A percentile compares a stretch with the other conserved stretches of the same genome.
Conservation (phyloP, 164 flowering plant genomes). For the Annona squamosa region DNA sequence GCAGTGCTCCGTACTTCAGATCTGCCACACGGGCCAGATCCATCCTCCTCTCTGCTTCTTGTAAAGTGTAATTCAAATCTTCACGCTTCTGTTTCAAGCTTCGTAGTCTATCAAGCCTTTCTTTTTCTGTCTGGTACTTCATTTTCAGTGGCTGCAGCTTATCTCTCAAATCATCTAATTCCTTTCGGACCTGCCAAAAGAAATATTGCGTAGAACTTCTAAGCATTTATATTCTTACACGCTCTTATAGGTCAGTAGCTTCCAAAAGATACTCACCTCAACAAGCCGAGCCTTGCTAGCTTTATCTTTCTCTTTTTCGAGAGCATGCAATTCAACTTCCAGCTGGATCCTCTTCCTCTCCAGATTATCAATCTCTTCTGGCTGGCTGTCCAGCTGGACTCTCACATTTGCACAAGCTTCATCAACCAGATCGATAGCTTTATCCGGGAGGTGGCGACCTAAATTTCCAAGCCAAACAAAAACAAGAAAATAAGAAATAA, state of each 20-base stretch:
- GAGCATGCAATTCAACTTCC: slow-evolving; percentile 79
- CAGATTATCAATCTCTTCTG: slow-evolving; percentile 80
- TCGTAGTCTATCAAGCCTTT: slow-evolving; percentile 68
- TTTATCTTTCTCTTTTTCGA: slow-evolving; percentile 90
- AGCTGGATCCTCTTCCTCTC: slow-evolving; percentile 76
- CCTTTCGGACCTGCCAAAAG: slow-evolving; percentile 49
- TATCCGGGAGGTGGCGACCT: slow-evolving; percentile 85
- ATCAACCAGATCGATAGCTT: slow-evolving; percentile 89
- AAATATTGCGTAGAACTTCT: no score
- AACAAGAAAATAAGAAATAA: not conserved
- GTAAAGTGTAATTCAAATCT: slow-evolving; percentile 47
- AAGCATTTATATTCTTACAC: not conserved
- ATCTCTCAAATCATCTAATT: slow-evolving; percentile 79
- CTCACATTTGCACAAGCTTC: slow-evolving; percentile 95
- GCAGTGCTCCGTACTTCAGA: slow-evolving; percentile 64
- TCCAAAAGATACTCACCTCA: slow-evolving; percentile 39
- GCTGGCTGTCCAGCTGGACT: slow-evolving; percentile 88
- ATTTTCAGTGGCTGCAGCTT: slow-evolving; percentile 71
- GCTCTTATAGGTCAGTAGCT: not conserved
- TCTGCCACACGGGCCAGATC: slow-evolving; percentile 86
- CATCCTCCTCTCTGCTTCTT: slow-evolving; percentile 83
- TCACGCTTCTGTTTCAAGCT: slow-evolving; percentile 64
- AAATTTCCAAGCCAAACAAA: not conserved
- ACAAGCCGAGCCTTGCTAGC: slow-evolving; percentile 79
- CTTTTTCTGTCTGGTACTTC: slow-evolving; percentile 78